Percentiles rank a stretch among this genome's conserved stretches.
phyloP scores from a whole-genome alignment of 2,329 filamentous ascomycete genomes.

The Xylaria sp. region DNA sequence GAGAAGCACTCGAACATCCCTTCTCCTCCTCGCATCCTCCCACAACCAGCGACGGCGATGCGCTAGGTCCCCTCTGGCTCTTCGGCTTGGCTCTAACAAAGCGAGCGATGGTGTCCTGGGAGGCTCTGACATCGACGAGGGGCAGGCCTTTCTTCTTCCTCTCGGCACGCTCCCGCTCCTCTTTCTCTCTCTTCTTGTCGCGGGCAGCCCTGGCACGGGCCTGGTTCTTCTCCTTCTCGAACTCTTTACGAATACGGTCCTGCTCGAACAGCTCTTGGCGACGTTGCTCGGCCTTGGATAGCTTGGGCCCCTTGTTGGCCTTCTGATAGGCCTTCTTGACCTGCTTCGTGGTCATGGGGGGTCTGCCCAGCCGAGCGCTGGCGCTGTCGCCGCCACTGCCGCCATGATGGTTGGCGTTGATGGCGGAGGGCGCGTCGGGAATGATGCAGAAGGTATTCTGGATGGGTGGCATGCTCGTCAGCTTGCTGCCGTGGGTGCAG shows the following conservation, averaged over 20 bases:
- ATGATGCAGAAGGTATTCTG: constrained; percentile 53
- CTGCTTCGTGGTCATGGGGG: constrained; percentile 62
- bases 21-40: constrained; percentile 15
- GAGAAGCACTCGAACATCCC: constrained; percentile 4
- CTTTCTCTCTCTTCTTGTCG: constrained; percentile 67
- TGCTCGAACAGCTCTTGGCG: constrained; percentile 59
- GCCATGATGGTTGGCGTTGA: constrained; percentile 36
- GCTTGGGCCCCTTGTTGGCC: constrained; percentile 54
- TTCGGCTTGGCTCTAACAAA: constrained; percentile 55
- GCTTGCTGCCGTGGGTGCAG: constrained; percentile 3
- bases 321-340: constrained; percentile 59
- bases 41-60: not conserved
- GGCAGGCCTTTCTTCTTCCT: constrained; percentile 65
- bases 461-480: constrained; percentile 46
- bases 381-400: constrained; percentile 16
- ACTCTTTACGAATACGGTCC: constrained; percentile 64
- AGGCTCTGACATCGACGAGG: constrained; percentile 64
- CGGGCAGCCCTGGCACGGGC: constrained; percentile 61
- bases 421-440: constrained; percentile 48
- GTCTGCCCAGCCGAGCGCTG: constrained; percentile 42
- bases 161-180: constrained; percentile 60
- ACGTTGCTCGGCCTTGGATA: constrained; percentile 58
- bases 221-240: constrained; percentile 61
- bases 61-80: constrained; percentile 17
- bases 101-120: constrained; percentile 66